phyloP scores from a whole-genome alignment of 106 monocot genomes.

The Dendrobium officinale region DNA sequence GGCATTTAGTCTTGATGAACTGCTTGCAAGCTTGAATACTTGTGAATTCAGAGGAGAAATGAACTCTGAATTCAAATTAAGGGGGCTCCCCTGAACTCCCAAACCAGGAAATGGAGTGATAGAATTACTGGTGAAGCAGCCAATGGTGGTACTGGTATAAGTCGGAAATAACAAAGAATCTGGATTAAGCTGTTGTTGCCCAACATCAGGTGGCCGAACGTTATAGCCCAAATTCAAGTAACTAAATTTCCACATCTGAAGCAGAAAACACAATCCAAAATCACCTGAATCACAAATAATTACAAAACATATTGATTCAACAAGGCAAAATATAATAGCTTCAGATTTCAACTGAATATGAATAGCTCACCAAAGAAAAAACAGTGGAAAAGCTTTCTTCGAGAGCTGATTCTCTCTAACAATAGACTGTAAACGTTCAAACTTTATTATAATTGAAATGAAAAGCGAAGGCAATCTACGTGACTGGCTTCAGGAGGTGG shows the following conservation, averaged over 20 bases:
- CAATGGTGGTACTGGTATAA: conserved; percentile 8
- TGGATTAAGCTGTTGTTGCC: conserved; percentile 9
- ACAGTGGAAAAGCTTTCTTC: not conserved
- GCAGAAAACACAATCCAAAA: not conserved
- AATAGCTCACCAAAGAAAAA: not conserved
- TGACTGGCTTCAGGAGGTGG: conserved; percentile 86
- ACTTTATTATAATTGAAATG: conserved; percentile 8
- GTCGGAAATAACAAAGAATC: conserved; percentile 19
- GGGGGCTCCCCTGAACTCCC: not conserved
- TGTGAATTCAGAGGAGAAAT: not conserved
- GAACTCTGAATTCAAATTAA: conserved; percentile 7
- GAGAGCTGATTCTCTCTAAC: not conserved
- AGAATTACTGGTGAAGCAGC: conserved; percentile 7
- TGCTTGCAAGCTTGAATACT: not conserved
- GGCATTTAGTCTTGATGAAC: not conserved
- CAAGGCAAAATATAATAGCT: not conserved
- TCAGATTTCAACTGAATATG: not conserved
- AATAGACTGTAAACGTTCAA: conserved; percentile 3
- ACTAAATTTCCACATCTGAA: conserved; percentile 28
- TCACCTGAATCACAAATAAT: conserved; percentile 9
- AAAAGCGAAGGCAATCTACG: conserved; percentile 41
- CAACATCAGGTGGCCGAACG: conserved; percentile 13
- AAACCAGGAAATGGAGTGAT: conserved; percentile 11
- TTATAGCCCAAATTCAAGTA: conserved; percentile 10
- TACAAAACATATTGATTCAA: not conserved